Base-by-base conservation (phyloP, 1,284 basidiomycete species). In the Irpex sp. region DNA sequence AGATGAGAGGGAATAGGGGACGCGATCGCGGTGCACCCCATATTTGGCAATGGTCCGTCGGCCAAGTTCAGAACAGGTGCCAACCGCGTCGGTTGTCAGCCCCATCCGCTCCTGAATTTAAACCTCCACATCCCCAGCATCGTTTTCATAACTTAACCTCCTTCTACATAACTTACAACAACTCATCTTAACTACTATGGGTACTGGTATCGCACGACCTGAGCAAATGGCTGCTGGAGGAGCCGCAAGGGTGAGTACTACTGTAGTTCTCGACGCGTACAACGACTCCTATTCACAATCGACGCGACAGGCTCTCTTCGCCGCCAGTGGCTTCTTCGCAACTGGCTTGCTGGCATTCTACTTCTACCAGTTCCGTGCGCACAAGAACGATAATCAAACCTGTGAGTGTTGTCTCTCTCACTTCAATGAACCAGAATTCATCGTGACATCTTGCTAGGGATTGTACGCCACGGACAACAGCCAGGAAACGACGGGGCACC, bases 381-480 rank as follows among this genome's bases (percentile, higher is more conserved):
- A 64, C 55, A 59, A 42, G 33, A 58, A 55, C 6, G 63, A 64
- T 28, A 54, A 61, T 36, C 63, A 61, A 45, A 58, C 63, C 2
- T 64, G 63, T 64, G 39, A 55, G 58, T 57, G 4, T 12, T 39
- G 18, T 1, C 16, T 33, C 28, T 14, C 16, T 10, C 28, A 16
- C 16, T 57, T 16, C 33, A 12, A 45, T 35, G 5, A 19, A 48
- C 21, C 28, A 1, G 49, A 19, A 28, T 3, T 51, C 16, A n/a
- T 19, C 5, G 12, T 28, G 47, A 10, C 39, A 8, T 35, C 14
- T 1, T 12, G 39, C n/a, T 45, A 64, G 63, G 63, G 63, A 59
- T 64, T 45, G 54, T 39, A 16, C 63, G 63, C 49, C 63, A 61
- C 36, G 60, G 60, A 4, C 60, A 64, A 23, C 63, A 64, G 28